Conservation (phyloP, 805 yeast species). For the Komagataella phaffii region DNA sequence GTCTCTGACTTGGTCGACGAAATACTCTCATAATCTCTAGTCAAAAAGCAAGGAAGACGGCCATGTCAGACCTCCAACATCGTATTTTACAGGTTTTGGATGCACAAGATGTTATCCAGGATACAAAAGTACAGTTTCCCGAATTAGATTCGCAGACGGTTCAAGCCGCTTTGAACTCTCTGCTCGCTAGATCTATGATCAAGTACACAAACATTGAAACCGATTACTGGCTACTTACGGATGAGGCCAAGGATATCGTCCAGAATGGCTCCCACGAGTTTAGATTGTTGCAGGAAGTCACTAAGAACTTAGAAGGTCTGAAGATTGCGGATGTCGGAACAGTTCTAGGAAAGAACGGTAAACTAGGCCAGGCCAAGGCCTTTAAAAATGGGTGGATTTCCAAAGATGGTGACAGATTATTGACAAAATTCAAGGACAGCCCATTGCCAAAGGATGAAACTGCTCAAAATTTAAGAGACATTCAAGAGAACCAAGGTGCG, state of each 20-base stretch:
- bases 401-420: slow-evolving; percentile 73
- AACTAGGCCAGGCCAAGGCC: slow-evolving; percentile 93
- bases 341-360: slow-evolving; percentile 72
- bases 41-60: not conserved
- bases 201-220: slow-evolving; percentile 57
- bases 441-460: slow-evolving; percentile 52
- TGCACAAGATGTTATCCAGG: slow-evolving; percentile 46
- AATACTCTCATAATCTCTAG: not conserved
- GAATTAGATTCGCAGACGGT: slow-evolving; percentile 47
- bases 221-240: slow-evolving; percentile 63
- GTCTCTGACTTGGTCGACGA: not conserved
- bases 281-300: slow-evolving; percentile 62
- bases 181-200: slow-evolving; percentile 76
- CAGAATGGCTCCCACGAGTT: slow-evolving; percentile 82
- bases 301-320: slow-evolving; percentile 63
- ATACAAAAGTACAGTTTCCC: slow-evolving; percentile 60
- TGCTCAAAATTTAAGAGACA: slow-evolving; percentile 44
- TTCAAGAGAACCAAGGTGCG: slow-evolving; percentile 36
- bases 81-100: slow-evolving; percentile 53
- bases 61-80: slow-evolving; percentile 63
- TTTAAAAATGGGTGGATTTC: slow-evolving; percentile 95
- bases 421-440: slow-evolving; percentile 37
- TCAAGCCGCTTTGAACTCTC: slow-evolving; percentile 76
- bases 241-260: slow-evolving; percentile 73
- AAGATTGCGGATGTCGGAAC: slow-evolving; percentile 64